These are phyloP conservation scores for Ogataea ramenticola DNA, from an alignment of 805 yeast genomes.

Conservation along the genomic window DNA sequence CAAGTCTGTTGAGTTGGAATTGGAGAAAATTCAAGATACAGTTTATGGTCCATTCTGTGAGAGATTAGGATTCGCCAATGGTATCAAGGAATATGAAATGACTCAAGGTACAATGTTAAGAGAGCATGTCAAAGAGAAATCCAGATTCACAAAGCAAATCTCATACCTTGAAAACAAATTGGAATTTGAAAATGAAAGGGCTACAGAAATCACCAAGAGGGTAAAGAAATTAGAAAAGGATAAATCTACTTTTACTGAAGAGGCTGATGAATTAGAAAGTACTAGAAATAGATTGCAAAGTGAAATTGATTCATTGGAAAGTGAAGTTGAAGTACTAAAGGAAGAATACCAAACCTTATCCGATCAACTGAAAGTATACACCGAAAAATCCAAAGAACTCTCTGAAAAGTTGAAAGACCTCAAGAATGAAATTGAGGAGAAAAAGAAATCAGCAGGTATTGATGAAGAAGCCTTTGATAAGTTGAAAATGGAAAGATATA, in stretches of 20 bases:
- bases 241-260: slow-evolving; percentile 27
- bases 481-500: slow-evolving; percentile 46
- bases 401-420: slow-evolving; percentile 22
- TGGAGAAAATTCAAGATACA: slow-evolving; percentile 29
- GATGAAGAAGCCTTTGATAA: slow-evolving; percentile 49
- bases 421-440: slow-evolving; percentile 23
- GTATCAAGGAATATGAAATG: slow-evolving; percentile 61
- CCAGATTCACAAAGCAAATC: slow-evolving; percentile 55
- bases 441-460: slow-evolving; percentile 28
- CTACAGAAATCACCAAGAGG: slow-evolving; percentile 42
- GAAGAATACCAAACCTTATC: slow-evolving; percentile 23
- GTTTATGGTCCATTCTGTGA: slow-evolving; percentile 50
- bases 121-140: slow-evolving; percentile 51
- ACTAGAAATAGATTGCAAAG: slow-evolving; percentile 26
- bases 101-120: slow-evolving; percentile 54
- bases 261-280: slow-evolving; percentile 23
- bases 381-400: slow-evolving; percentile 15
- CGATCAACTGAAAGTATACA: slow-evolving; percentile 8
- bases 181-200: slow-evolving; percentile 56
- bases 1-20: slow-evolving; percentile 11
- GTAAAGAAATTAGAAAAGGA: slow-evolving; percentile 36
- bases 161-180: slow-evolving; percentile 53
- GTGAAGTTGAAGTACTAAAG: slow-evolving; percentile 32
- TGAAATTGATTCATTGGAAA: slow-evolving; percentile 30
- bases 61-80: slow-evolving; percentile 40